Conservation (phyloP, 1,284 basidiomycete species). For the Taiwanofungus camphoratus region DNA sequence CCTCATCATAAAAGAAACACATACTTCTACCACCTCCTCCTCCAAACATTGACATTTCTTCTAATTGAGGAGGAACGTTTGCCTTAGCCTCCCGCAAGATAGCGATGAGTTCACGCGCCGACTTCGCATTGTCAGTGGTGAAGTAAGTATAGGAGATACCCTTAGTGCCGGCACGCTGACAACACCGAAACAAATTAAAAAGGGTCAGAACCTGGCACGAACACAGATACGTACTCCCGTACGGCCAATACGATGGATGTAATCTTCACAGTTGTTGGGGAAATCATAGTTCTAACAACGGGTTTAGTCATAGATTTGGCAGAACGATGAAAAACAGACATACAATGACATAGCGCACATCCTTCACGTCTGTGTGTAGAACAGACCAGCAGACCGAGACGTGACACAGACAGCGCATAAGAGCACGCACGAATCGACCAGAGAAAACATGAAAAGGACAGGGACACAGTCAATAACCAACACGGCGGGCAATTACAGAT, state of each 20-base stretch:
- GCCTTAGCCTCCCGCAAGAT: conserved; percentile 93
- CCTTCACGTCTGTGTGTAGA: conserved; percentile 78
- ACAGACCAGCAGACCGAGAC: conserved; percentile 25
- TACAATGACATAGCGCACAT: conserved; percentile 89
- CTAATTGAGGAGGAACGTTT: conserved; percentile 81
- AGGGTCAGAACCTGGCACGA: background rate
- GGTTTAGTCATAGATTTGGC: conserved; percentile 20
- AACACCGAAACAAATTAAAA: conserved; percentile 14
- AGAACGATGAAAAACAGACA: conserved; percentile 29
- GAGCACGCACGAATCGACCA: conserved; percentile 31
- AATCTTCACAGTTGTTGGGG: conserved; percentile 95
- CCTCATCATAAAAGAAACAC: conserved; percentile 6
- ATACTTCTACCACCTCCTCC: conserved; percentile 71
- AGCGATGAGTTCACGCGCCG: conserved; percentile 84
- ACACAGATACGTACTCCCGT: conserved; percentile 55
- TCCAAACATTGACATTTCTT: conserved; percentile 89
- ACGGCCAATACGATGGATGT: conserved; percentile 91
- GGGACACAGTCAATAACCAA: conserved; percentile 51
- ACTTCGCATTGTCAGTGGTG: conserved; percentile 91
- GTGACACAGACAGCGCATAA: conserved; percentile 32
- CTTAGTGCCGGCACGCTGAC: conserved; percentile 80
- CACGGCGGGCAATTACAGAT: conserved; percentile 28
- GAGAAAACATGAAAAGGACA: conserved; percentile 28
- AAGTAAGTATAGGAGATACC: conserved; percentile 96
- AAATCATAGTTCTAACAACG: conserved; percentile 84